Evolutionary conservation across 257 asterid species (phyloP).

Genomic region (Solanum ahanhuiri): DNA sequence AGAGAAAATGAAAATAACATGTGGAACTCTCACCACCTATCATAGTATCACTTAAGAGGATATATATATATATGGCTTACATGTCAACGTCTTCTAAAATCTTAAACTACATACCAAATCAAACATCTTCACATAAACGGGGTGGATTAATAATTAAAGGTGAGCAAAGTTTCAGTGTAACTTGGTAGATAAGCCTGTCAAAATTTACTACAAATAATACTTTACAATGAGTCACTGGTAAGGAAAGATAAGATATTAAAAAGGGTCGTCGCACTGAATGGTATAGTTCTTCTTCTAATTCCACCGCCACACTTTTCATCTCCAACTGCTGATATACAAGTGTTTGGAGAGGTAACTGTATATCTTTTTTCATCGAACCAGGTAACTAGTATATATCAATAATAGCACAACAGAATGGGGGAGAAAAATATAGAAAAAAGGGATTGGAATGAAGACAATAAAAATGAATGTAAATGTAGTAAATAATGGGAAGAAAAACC

Average conservation of each 20-base stretch:
- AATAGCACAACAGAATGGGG: neutral
- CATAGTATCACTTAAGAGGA: neutral
- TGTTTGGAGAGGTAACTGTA: neutral
- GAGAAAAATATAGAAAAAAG: neutral
- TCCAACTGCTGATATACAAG: neutral
- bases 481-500: slow-evolving; percentile 26
- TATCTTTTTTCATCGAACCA: neutral
- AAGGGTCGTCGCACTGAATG: neutral
- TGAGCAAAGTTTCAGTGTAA: neutral
- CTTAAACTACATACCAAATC: neutral
- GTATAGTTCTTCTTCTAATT: neutral
- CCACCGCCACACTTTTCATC: neutral
- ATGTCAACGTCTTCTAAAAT: neutral
- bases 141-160: neutral
- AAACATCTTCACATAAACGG: neutral
- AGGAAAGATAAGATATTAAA: neutral
- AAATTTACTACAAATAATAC: neutral
- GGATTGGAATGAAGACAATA: neutral
- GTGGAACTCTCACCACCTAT: neutral
- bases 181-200: neutral
- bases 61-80: neutral
- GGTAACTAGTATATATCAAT: neutral
- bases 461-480: neutral
- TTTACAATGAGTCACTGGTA: neutral
- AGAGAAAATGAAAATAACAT: neutral